Evolutionary conservation across 306 rosid genomes (phyloP).

Genomic region (Vigna mungo): DNA sequence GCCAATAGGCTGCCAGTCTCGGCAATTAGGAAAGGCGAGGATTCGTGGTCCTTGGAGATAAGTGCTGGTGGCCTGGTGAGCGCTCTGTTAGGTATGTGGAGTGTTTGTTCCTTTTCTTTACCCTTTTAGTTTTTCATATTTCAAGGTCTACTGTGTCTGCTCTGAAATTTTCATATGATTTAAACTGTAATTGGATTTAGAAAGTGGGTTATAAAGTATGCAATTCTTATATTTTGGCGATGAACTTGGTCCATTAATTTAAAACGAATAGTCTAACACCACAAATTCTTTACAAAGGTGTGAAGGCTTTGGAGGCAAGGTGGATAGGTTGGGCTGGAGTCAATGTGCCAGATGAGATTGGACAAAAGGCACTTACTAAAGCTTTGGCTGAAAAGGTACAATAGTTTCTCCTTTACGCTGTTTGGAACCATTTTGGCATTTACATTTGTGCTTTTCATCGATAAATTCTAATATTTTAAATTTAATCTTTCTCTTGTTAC

Average conservation of each 20-base stretch:
- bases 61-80: conserved; percentile 92
- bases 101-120: background rate
- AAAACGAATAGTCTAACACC: conserved; percentile 38
- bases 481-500: conserved; percentile 31
- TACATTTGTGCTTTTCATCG: conserved; percentile 22
- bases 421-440: conserved; percentile 3
- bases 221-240: background rate
- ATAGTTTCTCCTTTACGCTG: conserved; percentile 3
- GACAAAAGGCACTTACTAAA: conserved; percentile 85
- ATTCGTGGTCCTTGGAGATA: conserved; percentile 84
- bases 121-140: conserved; percentile 16
- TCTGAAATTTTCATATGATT: conserved; percentile 24
- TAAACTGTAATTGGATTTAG: conserved; percentile 26
- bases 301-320: conserved; percentile 84
- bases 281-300: conserved; percentile 59
- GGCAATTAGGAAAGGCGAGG: conserved; percentile 85
- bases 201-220: conserved; percentile 11
- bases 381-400: conserved; percentile 87
- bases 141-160: conserved; percentile 13
- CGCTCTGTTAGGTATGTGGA: conserved; percentile 79
- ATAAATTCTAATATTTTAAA: conserved; percentile 12
- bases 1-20: conserved; percentile 93
- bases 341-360: conserved; percentile 83
- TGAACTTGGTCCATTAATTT: conserved; percentile 33
- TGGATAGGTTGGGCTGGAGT: conserved; percentile 99